These are phyloP conservation scores for Solanum neorickii DNA, from an alignment of 257 asterid genomes.

Conservation along the genomic window DNA sequence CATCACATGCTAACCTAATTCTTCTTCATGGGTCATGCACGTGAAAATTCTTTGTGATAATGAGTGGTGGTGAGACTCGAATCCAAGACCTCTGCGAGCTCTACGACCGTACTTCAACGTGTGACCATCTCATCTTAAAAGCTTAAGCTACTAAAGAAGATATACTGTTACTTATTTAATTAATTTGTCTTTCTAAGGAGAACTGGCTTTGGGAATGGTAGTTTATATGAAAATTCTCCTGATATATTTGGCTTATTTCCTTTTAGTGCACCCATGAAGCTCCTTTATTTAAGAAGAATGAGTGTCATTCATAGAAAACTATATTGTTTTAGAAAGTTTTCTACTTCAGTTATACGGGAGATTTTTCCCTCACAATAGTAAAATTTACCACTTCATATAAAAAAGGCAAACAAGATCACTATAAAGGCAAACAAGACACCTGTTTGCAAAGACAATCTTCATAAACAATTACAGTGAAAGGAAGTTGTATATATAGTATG, in stretches of 20 bases:
- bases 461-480: neutral
- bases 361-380: neutral
- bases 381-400: neutral
- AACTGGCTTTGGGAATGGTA: neutral
- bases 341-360: neutral
- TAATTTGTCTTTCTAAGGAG: neutral
- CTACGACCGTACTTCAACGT: neutral
- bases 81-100: neutral
- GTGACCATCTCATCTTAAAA: neutral
- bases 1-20: neutral
- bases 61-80: neutral
- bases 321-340: neutral
- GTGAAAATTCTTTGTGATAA: neutral
- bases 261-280: neutral
- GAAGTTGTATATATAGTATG: neutral
- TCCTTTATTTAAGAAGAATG: neutral
- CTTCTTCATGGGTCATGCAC: neutral
- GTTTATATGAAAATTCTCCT: neutral
- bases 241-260: neutral
- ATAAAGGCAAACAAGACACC: neutral
- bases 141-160: neutral
- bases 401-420: neutral
- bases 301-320: neutral
- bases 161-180: too few species aligned
- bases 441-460: neutral